Evolutionary conservation across 169 alveolate genomes (phyloP).

Genomic region (Cryptosporidium bovis): DNA sequence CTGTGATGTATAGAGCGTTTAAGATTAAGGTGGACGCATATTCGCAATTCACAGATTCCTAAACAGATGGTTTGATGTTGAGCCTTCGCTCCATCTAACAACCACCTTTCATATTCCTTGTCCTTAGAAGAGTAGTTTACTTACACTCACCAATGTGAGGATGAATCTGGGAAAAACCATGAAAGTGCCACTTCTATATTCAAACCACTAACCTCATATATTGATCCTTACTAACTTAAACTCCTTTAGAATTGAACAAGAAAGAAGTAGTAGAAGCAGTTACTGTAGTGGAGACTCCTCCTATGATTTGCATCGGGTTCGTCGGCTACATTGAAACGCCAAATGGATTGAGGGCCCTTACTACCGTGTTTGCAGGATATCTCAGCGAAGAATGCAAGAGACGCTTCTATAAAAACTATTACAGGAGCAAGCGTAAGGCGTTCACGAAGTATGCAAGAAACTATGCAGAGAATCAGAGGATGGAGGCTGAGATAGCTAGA

Average conservation of each 20-base stretch:
- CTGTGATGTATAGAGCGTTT: slow-evolving; percentile 44
- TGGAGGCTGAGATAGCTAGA: slow-evolving; percentile 92
- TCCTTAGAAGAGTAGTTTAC: slow-evolving; percentile 66
- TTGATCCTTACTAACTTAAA: neutral
- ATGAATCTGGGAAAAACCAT: slow-evolving; percentile 79
- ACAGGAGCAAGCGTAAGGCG: slow-evolving; percentile 97
- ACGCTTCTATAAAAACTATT: slow-evolving; percentile 99
- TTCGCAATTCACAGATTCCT: slow-evolving; percentile 22
- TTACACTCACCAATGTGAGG: slow-evolving; percentile 68
- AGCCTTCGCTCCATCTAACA: slow-evolving; percentile 46
- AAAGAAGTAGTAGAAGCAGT: slow-evolving; percentile 99
- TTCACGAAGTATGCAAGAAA: slow-evolving; percentile 95
- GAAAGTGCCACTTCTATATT: slow-evolving; percentile 66
- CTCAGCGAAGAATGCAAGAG: slow-evolving; percentile 96
- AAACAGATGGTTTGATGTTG: slow-evolving; percentile 33
- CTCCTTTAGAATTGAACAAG: slow-evolving; percentile 90
- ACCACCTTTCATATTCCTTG: slow-evolving; percentile 75
- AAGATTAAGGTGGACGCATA: slow-evolving; percentile 26
- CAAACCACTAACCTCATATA: neutral
- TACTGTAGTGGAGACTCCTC: slow-evolving; percentile 98
- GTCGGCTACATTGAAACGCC: slow-evolving; percentile 99
- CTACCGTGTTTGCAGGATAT: slow-evolving; percentile 99
- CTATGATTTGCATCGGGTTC: slow-evolving; percentile 98
- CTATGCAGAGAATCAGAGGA: slow-evolving; percentile 88
- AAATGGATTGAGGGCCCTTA: slow-evolving; percentile 97